Percentiles rank a stretch among this genome's conserved stretches.
phyloP scores from a whole-genome alignment of 2,329 filamentous ascomycete genomes.

The Nothophoma quercina region DNA sequence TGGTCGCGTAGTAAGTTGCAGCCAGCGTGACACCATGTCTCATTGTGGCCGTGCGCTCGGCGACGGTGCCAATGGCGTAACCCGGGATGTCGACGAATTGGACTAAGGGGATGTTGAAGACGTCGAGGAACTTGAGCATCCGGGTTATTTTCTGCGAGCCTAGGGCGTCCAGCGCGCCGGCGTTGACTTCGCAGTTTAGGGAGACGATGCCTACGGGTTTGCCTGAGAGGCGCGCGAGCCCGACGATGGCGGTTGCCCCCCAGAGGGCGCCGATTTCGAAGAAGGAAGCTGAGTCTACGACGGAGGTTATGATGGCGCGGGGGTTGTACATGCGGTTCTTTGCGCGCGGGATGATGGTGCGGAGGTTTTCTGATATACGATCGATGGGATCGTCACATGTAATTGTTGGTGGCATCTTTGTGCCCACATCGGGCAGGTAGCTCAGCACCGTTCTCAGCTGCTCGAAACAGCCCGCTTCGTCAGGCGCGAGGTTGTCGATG shows the following conservation, averaged over 20 bases:
- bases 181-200: conserved; percentile 66
- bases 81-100: conserved; percentile 69
- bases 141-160: conserved; percentile 68
- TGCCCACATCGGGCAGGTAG: conserved; percentile 66
- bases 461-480: conserved; percentile 68
- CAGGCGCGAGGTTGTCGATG: conserved; percentile 68
- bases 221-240: conserved; percentile 65
- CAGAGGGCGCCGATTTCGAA: conserved; percentile 71
- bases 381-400: conserved; percentile 58
- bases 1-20: conserved; percentile 69
- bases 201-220: conserved; percentile 66
- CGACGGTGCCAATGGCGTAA: conserved; percentile 69
- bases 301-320: conserved; percentile 62
- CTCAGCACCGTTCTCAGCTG: conserved; percentile 65
- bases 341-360: conserved; percentile 65
- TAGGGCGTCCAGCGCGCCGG: conserved; percentile 67
- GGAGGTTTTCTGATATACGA: conserved; percentile 58
- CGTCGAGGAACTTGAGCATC: conserved; percentile 69
- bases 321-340: conserved; percentile 68
- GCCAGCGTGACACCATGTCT: conserved; percentile 68
- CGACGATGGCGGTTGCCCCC: conserved; percentile 68
- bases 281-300: conserved; percentile 65
- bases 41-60: conserved; percentile 70
- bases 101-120: conserved; percentile 70
- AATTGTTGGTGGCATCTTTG: conserved; percentile 61